Evolutionary conservation across 345 rosid species (phyloP), one percentile per base, ranked within the genome.

Genomic region (Citrus reticulata): DNA sequence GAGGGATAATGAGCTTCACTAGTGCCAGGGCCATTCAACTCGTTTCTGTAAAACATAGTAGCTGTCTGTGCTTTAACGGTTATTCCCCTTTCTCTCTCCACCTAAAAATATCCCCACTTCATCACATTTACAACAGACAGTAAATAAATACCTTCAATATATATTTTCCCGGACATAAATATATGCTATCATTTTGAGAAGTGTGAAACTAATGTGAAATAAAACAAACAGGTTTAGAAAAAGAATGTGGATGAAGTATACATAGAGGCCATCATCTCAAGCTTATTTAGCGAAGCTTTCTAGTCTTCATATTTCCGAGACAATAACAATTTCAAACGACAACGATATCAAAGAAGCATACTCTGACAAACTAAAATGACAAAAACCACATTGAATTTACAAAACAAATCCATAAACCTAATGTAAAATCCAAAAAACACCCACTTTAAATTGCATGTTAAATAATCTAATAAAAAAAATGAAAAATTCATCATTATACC

Each of bases 31-130:
- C 85, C 81, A 11, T 32, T 58, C 0, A 70, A 51, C 62, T 76
- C 78, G 87, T 86, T 82, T 37, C 80, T 86, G 76, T 91, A 86
- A 74, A 96, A 96, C 99, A 96, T 96, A 1, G 99, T 96, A 7
- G 97, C 99, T 5, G 98, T 96, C 72, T 94, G 98, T 81, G 99
- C 98, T 88, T 96, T 96, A 25, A 96, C 99, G 9, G 98, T 96
- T 51, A 94, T 94, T 81, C 99, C 99, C 82, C 98, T 91, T 86
- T 95, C 99, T 79, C 99, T 95, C 90, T 95, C 99, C 69, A 95
- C 98, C 98, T 95, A 88, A 68, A 55, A 79, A 65, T 76, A 79
- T 57, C 70, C 72, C 74, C 74, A 55, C 7, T 58, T 70, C 17
- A 72, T 70, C 27, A 72, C 2, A 49, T 27, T 20, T 3, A 63